Conservation (phyloP, 345 rosid genomes). For the Anastatica hierochuntica region DNA sequence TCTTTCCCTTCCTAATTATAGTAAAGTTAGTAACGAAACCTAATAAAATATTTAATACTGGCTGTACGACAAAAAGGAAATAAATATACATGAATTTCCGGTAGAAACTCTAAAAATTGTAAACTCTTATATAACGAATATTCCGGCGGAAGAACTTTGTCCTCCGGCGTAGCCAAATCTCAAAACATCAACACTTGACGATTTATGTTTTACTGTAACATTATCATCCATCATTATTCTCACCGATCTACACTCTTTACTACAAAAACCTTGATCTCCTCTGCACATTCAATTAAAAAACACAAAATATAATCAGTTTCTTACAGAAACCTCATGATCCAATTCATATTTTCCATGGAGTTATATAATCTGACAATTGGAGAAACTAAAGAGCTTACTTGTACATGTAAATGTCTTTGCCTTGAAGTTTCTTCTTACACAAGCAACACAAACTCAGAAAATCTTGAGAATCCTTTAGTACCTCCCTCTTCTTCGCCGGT, state of each 20-base stretch:
- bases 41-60: too few species aligned
- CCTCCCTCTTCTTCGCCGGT: conserved; percentile 2
- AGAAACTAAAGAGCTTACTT: too few species aligned
- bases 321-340: background rate
- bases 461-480: conserved; percentile 26
- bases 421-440: conserved; percentile 61
- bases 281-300: conserved; percentile 33
- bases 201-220: conserved; percentile 19
- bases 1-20: too few species aligned
- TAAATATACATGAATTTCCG: background rate
- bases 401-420: conserved; percentile 80
- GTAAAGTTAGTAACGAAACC: too few species aligned
- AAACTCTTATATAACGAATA: conserved; percentile 40
- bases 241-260: conserved; percentile 58
- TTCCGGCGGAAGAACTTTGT: conserved; percentile 44
- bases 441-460: conserved; percentile 53
- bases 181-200: conserved; percentile 26
- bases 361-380: too few species aligned
- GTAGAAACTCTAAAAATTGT: background rate
- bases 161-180: too few species aligned
- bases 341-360: too few species aligned
- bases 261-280: conserved; percentile 74
- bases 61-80: too few species aligned
- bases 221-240: conserved; percentile 53
- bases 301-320: background rate